Percentiles rank a stretch among this genome's conserved stretches.
phyloP scores from a whole-genome alignment of 257 asterid species.

The Solanum lycopersicoides region DNA sequence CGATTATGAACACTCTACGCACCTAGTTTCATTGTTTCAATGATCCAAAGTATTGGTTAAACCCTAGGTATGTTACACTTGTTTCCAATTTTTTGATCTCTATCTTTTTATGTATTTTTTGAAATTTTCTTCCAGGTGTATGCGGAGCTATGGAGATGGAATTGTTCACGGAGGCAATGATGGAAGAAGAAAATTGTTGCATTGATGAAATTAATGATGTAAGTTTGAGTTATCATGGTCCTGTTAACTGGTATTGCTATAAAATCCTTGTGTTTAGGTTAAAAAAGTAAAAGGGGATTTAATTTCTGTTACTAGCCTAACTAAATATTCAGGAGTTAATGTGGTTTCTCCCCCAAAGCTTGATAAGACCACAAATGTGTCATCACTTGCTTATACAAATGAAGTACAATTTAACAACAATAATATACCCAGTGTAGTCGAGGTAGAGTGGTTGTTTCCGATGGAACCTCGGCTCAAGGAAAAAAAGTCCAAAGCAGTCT shows the following conservation, averaged over 20 bases:
- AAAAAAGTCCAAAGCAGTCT: too few species aligned
- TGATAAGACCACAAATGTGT: not conserved
- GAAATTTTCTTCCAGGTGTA: constrained; percentile 10
- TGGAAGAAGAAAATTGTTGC: constrained; percentile 52
- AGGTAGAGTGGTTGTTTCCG: not conserved
- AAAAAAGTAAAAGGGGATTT: not conserved
- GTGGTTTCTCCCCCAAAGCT: not conserved
- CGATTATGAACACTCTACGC: not conserved
- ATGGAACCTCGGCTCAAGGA: not conserved
- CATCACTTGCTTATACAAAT: not conserved
- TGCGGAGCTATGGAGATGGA: constrained; percentile 63
- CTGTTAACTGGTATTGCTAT: not conserved
- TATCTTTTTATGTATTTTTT: not conserved
- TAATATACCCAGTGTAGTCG: not conserved
- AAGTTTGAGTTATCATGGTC: not conserved
- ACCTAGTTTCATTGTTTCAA: not conserved
- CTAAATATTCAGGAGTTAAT: not conserved
- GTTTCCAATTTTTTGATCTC: not conserved
- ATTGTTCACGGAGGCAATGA: constrained; percentile 41
- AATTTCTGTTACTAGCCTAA: not conserved
- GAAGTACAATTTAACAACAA: not conserved
- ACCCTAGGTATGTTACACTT: not conserved
- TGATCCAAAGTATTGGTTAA: not conserved
- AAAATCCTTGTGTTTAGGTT: not conserved
- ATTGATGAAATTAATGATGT: constrained; percentile 58